phyloP scores from a whole-genome alignment of 2,329 filamentous ascomycete species.

The Sclerotinia borealis region DNA sequence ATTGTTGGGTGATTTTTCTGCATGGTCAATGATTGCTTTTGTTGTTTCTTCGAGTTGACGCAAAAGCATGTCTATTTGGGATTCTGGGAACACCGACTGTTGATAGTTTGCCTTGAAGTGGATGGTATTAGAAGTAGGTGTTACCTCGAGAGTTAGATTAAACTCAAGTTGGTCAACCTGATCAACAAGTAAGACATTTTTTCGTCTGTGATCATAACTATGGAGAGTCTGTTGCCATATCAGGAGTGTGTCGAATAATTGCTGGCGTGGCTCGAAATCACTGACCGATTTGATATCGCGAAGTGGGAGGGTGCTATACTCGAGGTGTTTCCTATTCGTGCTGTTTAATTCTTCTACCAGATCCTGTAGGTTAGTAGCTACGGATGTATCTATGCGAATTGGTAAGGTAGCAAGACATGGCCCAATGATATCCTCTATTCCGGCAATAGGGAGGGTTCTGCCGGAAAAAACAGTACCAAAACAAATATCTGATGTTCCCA shows the following conservation, averaged over 20 bases:
- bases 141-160: slow-evolving; percentile 67
- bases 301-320: slow-evolving; percentile 58
- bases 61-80: slow-evolving; percentile 51
- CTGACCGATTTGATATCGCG: slow-evolving; percentile 61
- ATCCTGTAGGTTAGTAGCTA: slow-evolving; percentile 48
- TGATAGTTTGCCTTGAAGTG: slow-evolving; percentile 50
- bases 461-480: slow-evolving; percentile 81
- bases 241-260: slow-evolving; percentile 71
- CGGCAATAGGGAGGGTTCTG: slow-evolving; percentile 62
- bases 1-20: slow-evolving; percentile 5
- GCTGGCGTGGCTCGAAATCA: slow-evolving; percentile 46
- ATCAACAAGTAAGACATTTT: slow-evolving; percentile 46
- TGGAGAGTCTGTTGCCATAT: slow-evolving; percentile 75
- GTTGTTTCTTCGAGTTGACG: slow-evolving; percentile 55
- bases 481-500: slow-evolving; percentile 59
- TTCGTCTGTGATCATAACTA: slow-evolving; percentile 29
- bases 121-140: slow-evolving; percentile 49
- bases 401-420: slow-evolving; percentile 76
- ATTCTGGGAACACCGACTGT: slow-evolving; percentile 44
- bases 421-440: slow-evolving; percentile 68
- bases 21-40: slow-evolving; percentile 33
- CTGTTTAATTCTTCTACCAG: slow-evolving; percentile 59
- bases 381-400: slow-evolving; percentile 54
- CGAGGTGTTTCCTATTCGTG: slow-evolving; percentile 59
- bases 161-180: slow-evolving; percentile 72